Conservation (phyloP, 83 land plant species). For the Larix sibirica region DNA sequence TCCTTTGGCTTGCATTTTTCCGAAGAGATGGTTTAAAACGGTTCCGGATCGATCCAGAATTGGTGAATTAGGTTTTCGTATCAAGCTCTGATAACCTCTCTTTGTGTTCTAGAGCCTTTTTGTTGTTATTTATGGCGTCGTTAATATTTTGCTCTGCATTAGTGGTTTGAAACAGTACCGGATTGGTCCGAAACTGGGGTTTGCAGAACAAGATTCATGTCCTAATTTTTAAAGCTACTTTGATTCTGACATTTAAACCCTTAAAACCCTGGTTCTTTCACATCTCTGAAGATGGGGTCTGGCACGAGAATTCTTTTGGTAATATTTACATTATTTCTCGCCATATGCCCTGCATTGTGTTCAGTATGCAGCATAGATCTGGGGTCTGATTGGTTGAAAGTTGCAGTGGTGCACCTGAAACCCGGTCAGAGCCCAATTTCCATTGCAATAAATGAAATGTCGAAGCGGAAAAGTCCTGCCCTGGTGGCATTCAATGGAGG, state of each 20-base stretch:
- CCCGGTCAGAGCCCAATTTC: conserved; percentile 89
- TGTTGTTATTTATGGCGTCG: no score
- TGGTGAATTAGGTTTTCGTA: no score
- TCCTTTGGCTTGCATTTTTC: no score
- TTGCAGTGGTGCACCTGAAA: conserved; percentile 93
- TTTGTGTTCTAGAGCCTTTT: no score
- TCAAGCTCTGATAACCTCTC: no score
- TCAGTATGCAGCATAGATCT: conserved; percentile 89
- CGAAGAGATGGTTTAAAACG: no score
- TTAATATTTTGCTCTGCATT: no score
- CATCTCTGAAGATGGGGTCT: not conserved
- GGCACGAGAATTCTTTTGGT: not conserved
- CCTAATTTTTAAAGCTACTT: no score
- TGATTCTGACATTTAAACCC: not conserved
- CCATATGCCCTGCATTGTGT: not conserved
- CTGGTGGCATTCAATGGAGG: conserved; percentile 76
- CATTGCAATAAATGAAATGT: conserved; percentile 94
- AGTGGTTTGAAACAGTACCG: no score
- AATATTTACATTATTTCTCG: not conserved
- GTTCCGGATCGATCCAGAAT: no score
- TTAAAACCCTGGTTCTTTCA: not conserved
- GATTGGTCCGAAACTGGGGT: no score
- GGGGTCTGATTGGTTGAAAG: conserved; percentile 95
- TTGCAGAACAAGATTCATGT: no score
- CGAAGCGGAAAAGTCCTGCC: conserved; percentile 91